These are phyloP conservation scores for Lactarius hengduanensis DNA, from an alignment of 768 basidiomycete genomes.

Conservation along the genomic window DNA sequence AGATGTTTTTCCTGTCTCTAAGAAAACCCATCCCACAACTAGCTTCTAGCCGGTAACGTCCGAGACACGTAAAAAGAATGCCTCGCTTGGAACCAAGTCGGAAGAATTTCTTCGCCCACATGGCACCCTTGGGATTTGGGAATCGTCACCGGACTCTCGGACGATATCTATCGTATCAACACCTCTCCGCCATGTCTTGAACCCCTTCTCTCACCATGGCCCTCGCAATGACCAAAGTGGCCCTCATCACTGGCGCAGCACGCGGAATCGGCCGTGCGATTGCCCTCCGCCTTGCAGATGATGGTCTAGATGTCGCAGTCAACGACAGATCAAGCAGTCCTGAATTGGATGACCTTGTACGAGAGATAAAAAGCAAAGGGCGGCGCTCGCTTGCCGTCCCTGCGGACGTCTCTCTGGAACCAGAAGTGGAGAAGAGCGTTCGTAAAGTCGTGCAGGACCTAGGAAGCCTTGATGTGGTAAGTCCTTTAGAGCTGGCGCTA, in stretches of 20 bases:
- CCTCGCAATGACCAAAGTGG: constrained; percentile 19
- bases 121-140: no score
- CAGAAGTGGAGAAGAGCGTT: constrained; percentile 14
- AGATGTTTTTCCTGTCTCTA: no score
- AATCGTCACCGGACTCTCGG: no score
- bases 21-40: no score
- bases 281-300: constrained; percentile 30
- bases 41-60: no score
- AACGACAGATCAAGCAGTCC: constrained; percentile 25
- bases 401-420: constrained; percentile 23
- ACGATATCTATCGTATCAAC: constrained; percentile 7
- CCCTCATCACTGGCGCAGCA: constrained; percentile 31
- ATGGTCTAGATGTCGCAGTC: constrained; percentile 29
- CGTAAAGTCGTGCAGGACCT: constrained; percentile 14
- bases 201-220: not conserved
- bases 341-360: constrained; percentile 8
- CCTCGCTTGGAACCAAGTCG: not conserved
- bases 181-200: no score
- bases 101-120: no score
- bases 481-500: not conserved
- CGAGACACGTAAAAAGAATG: not conserved
- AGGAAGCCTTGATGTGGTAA: constrained; percentile 25
- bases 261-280: constrained; percentile 30
- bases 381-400: constrained; percentile 16
- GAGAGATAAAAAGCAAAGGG: constrained; percentile 19